Percentiles rank a stretch among this genome's conserved stretches.
Conservation (phyloP, 179 eudicot genomes). For the Amaranthus tricolor region DNA sequence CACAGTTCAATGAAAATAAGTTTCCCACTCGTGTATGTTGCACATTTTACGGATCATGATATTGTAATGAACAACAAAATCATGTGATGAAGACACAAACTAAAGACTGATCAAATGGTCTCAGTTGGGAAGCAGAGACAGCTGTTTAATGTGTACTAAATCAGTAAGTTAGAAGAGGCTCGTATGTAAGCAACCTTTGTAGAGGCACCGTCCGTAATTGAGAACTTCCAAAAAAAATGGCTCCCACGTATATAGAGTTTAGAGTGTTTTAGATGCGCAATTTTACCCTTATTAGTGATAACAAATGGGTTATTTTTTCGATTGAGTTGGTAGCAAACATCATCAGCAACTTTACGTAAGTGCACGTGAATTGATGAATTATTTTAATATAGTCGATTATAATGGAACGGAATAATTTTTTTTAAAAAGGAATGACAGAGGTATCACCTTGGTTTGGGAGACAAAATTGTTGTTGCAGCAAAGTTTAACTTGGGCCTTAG, state of each 20-base stretch:
- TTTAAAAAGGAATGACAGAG: neutral
- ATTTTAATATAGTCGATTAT: too few species aligned
- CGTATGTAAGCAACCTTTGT: neutral
- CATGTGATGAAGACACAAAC: constrained; percentile 24
- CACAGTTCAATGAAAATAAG: constrained; percentile 10
- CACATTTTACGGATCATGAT: constrained; percentile 35
- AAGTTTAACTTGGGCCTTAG: constrained; percentile 14
- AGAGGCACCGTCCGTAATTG: too few species aligned
- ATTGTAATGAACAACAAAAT: constrained; percentile 18
- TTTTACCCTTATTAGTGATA: too few species aligned
- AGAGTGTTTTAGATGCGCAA: too few species aligned
- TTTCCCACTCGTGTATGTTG: constrained; percentile 20
- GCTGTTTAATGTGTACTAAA: neutral
- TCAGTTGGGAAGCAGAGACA: constrained; percentile 6
- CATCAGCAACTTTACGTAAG: too few species aligned
- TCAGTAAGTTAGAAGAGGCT: neutral
- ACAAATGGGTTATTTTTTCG: too few species aligned
- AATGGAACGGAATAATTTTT: neutral
- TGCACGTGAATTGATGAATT: too few species aligned
- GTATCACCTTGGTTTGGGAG: neutral
- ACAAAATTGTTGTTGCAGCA: constrained; percentile 27
- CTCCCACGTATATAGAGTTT: too few species aligned
- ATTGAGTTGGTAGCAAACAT: too few species aligned
- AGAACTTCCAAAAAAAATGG: too few species aligned
- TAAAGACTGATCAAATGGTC: neutral